phyloP scores from a whole-genome alignment of 2,329 filamentous ascomycete species.

The Pseudogymnoascus sp. region DNA sequence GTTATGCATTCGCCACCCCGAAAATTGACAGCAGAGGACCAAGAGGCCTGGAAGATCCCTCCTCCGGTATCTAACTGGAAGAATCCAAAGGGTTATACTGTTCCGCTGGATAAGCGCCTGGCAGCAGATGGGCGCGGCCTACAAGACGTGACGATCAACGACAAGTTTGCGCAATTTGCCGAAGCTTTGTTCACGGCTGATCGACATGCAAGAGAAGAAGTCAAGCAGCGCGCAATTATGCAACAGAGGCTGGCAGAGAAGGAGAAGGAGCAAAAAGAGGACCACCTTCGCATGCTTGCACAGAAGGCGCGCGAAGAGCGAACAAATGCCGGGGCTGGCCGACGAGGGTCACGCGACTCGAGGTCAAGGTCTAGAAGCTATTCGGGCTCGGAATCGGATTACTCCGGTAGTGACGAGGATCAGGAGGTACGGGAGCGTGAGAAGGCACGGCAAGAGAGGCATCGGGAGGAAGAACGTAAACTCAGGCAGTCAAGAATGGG shows the following conservation, averaged over 20 bases:
- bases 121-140: conserved; percentile 87
- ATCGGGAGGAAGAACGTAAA: conserved; percentile 80
- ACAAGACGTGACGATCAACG: conserved; percentile 93
- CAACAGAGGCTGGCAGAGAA: conserved; percentile 94
- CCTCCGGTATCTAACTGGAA: conserved; percentile 98
- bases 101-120: conserved; percentile 89
- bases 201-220: conserved; percentile 89
- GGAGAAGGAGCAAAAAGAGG: conserved; percentile 91
- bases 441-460: conserved; percentile 67
- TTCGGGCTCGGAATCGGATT: conserved; percentile 43
- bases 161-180: conserved; percentile 95
- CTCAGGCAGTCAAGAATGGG: conserved; percentile 93
- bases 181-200: conserved; percentile 94
- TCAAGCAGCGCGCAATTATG: conserved; percentile 87
- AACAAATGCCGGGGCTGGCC: conserved; percentile 45
- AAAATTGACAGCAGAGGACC: conserved; percentile 93
- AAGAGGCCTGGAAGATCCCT: conserved; percentile 90
- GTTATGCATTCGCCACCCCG: conserved; percentile 92
- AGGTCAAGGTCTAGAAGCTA: conserved; percentile 44
- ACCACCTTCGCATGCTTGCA: conserved; percentile 78
- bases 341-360: conserved; percentile 31
- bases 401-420: conserved; percentile 46
- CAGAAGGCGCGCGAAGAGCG: conserved; percentile 88
- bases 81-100: conserved; percentile 97
- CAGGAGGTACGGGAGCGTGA: conserved; percentile 70